Conservation (phyloP, 2,329 filamentous ascomycete genomes). For the Madurella fahalii region DNA sequence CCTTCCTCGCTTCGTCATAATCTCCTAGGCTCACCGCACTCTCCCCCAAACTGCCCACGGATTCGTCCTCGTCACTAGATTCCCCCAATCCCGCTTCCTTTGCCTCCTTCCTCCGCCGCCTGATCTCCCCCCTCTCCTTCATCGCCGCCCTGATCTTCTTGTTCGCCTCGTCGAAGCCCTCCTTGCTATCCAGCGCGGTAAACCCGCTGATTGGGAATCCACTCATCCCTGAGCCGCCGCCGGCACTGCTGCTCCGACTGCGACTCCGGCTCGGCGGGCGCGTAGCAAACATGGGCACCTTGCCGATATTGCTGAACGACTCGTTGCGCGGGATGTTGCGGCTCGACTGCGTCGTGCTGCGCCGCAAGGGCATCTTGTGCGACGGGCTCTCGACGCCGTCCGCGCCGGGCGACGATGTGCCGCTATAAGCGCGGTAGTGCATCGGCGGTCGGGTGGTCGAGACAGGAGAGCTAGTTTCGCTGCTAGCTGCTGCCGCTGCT, state of each 20-base stretch:
- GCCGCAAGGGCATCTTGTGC: slow-evolving; percentile 38
- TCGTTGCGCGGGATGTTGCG: slow-evolving; percentile 74
- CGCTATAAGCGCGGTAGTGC: slow-evolving; percentile 44
- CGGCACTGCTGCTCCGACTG: slow-evolving; percentile 66
- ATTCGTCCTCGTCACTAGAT: slow-evolving; percentile 27
- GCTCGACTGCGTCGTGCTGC: slow-evolving; percentile 52
- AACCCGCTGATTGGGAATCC: slow-evolving; percentile 67
- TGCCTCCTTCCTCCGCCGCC: slow-evolving; percentile 49
- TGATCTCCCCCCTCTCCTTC: slow-evolving; percentile 64
- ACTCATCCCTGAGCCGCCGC: slow-evolving; percentile 47
- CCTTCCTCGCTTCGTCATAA: slow-evolving; percentile 15
- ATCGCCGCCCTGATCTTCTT: slow-evolving; percentile 82
- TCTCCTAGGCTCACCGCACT: slow-evolving; percentile 6
- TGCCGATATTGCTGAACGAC: slow-evolving; percentile 85
- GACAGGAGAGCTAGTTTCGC: slow-evolving; percentile 8
- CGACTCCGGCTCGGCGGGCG: slow-evolving; percentile 74
- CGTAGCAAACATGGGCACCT: slow-evolving; percentile 85
- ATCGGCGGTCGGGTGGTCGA: slow-evolving; percentile 24
- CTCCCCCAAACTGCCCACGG: slow-evolving; percentile 11
- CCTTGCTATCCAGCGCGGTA: slow-evolving; percentile 61
- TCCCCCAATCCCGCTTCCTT: slow-evolving; percentile 35
- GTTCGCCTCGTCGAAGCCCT: slow-evolving; percentile 76
- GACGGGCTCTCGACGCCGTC: slow-evolving; percentile 35
- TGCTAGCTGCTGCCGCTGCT: slow-evolving; percentile 26
- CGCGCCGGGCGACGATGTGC: slow-evolving; percentile 38